phyloP scores from a whole-genome alignment of 108 stramenopile genomes.

The Pseudonitzschia delicatissima region DNA sequence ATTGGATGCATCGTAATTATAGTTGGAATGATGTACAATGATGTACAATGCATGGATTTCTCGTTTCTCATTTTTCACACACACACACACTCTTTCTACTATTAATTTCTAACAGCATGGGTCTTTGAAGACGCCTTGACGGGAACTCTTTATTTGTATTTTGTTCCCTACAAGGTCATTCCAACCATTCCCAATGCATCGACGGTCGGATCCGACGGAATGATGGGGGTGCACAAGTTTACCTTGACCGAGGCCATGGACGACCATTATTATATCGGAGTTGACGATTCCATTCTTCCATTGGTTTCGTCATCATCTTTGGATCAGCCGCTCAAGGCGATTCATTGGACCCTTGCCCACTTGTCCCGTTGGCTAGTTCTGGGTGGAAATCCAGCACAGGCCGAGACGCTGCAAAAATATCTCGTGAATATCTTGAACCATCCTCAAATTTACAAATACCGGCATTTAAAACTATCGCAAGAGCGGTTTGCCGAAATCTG shows the following conservation, averaged over 20 bases:
- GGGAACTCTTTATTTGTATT: constrained; percentile 45
- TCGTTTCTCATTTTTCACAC: background rate
- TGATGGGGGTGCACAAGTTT: constrained; percentile 41
- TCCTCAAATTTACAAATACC: constrained; percentile 55
- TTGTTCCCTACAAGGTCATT: constrained; percentile 67
- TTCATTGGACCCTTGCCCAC: constrained; percentile 58
- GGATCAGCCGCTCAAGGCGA: constrained; percentile 25
- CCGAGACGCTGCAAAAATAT: constrained; percentile 46
- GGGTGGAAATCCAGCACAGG: background rate
- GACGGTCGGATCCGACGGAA: constrained; percentile 31
- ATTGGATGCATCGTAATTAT: too few species aligned
- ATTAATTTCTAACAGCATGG: constrained; percentile 42
- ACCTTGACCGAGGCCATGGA: constrained; percentile 1
- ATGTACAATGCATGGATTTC: too few species aligned
- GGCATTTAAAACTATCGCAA: constrained; percentile 53
- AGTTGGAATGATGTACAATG: too few species aligned
- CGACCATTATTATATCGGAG: constrained; percentile 16
- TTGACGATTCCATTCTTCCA: constrained; percentile 42
- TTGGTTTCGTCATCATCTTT: constrained; percentile 27
- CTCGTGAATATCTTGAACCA: constrained; percentile 52
- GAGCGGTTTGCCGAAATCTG: constrained; percentile 47
- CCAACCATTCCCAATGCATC: constrained; percentile 40
- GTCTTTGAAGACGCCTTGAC: constrained; percentile 51
- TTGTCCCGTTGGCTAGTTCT: constrained; percentile 37
- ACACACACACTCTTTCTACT: background rate